Percentiles rank a stretch among this genome's conserved stretches.
phyloP scores from a whole-genome alignment of 164 flowering plant genomes.

The Brasenia schreberi region DNA sequence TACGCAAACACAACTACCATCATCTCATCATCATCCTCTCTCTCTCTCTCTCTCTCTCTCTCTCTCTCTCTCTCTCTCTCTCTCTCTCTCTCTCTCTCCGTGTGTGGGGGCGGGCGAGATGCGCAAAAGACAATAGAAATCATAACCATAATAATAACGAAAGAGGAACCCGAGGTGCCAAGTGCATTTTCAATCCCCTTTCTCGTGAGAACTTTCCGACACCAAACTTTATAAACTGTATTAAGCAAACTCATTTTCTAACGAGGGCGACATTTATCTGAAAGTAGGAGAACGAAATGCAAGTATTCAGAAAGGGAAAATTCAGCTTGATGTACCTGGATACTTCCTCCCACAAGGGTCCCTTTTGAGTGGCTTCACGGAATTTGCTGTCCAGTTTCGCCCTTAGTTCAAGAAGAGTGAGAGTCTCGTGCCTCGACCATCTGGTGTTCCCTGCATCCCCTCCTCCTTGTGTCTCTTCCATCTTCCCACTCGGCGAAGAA shows the following conservation, averaged over 20 bases:
- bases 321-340: constrained; percentile 41
- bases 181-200: neutral
- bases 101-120: neutral
- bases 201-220: neutral
- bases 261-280: neutral
- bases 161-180: neutral
- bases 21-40: neutral
- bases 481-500: constrained; percentile 4
- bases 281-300: neutral
- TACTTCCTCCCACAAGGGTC: constrained; percentile 96
- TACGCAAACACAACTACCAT: neutral
- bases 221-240: neutral
- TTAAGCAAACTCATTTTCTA: neutral
- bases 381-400: constrained; percentile 78
- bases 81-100: neutral
- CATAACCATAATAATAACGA: neutral
- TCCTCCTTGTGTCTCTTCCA: constrained; percentile 15
- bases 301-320: neutral
- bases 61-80: neutral
- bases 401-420: constrained; percentile 84
- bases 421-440: constrained; percentile 96
- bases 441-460: constrained; percentile 51
- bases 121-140: neutral
- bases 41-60: neutral
- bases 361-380: constrained; percentile 93